Evolutionary conservation across 352 stramenopile species (phyloP).

Genomic region (Pythium insidiosum): DNA sequence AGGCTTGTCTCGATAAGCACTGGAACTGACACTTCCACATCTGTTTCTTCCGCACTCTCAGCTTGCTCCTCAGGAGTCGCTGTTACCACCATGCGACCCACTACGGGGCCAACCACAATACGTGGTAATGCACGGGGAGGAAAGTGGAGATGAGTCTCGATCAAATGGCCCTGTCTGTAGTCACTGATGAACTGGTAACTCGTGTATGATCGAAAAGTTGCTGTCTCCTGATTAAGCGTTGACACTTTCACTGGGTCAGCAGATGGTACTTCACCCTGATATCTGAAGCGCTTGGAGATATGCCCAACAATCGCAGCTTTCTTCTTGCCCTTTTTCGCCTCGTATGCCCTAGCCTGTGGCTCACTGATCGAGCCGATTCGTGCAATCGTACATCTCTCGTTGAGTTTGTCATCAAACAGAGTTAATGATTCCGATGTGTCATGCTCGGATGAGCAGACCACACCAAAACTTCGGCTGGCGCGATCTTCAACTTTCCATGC

Average conservation of each 20-base stretch:
- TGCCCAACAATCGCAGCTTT: conserved; percentile 26
- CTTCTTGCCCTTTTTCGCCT: conserved; percentile 10
- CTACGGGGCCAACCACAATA: conserved; percentile 40
- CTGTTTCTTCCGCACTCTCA: conserved; percentile 4
- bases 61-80: background rate
- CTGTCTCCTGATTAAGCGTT: too few relatives aligned
- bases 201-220: conserved; percentile 34
- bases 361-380: conserved; percentile 55
- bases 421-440: conserved; percentile 34
- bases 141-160: conserved; percentile 49
- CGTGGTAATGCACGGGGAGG: conserved; percentile 29
- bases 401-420: conserved; percentile 56
- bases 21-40: conserved; percentile 14
- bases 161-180: conserved; percentile 34
- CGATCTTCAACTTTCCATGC: conserved; percentile 43
- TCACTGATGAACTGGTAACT: conserved; percentile 56
- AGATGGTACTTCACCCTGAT: conserved; percentile 24
- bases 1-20: conserved; percentile 67
- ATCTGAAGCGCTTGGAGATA: conserved; percentile 73
- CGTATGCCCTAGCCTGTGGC: conserved; percentile 12
- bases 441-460: conserved; percentile 31
- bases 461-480: conserved; percentile 20
- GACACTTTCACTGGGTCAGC: too few relatives aligned
- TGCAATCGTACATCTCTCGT: conserved; percentile 34
- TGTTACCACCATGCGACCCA: conserved; percentile 32